Percentiles rank a stretch among this genome's conserved stretches.
These are phyloP conservation scores for Blastomyces percursus DNA, from an alignment of 2,329 filamentous ascomycete species.

Conservation along the genomic window DNA sequence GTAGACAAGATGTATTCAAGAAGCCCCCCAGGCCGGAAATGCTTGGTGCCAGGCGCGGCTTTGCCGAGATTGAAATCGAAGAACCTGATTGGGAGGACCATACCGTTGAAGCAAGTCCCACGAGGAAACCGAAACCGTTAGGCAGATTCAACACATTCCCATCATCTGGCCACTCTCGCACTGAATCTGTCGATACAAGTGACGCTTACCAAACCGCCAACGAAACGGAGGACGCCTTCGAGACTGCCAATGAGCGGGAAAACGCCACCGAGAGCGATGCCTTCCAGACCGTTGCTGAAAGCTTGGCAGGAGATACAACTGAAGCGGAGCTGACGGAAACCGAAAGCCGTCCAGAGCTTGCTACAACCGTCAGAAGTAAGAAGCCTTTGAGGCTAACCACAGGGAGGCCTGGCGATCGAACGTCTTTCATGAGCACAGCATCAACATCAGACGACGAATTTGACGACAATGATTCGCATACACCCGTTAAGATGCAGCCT, in stretches of 20 bases:
- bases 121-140: constrained; percentile 31
- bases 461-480: constrained; percentile 51
- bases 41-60: constrained; percentile 64
- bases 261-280: constrained; percentile 77
- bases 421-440: constrained; percentile 74
- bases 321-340: constrained; percentile 82
- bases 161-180: constrained; percentile 1
- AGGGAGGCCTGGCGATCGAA: constrained; percentile 44
- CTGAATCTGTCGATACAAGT: constrained; percentile 40
- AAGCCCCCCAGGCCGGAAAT: constrained; percentile 62
- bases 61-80: constrained; percentile 67
- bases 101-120: constrained; percentile 48
- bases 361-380: constrained; percentile 26
- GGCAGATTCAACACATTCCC: constrained; percentile 17
- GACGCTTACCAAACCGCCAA: constrained; percentile 74
- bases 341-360: constrained; percentile 43
- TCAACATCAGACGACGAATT: constrained; percentile 74
- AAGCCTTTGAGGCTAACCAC: constrained; percentile 30
- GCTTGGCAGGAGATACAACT: constrained; percentile 55
- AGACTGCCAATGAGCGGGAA: constrained; percentile 66
- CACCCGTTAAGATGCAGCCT: constrained; percentile 52
- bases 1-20: constrained; percentile 59
- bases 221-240: constrained; percentile 57
- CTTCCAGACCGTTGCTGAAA: constrained; percentile 87
- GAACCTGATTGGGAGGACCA: constrained; percentile 90